Base-by-base conservation (phyloP, 371 early-diverging fungal genomes). In the Blyttiomyces sp. region DNA sequence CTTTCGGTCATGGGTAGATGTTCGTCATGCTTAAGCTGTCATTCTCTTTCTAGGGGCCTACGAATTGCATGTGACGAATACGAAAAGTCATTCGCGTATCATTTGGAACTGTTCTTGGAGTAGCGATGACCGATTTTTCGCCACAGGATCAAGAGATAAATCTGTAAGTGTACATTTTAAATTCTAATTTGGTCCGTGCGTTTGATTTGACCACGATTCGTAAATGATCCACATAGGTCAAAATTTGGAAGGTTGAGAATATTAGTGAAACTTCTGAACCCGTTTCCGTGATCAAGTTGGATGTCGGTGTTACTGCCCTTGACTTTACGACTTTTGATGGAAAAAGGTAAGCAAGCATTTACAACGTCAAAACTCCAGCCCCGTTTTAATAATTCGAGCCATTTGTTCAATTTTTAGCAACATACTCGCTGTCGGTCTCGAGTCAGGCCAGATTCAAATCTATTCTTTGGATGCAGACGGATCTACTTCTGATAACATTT, bases 71-170 rank as follows among this genome's bases (percentile, higher is more conserved):
- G 71, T 72, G 30, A 79, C 71, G 49, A 81, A 84, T 44, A 32
- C 57, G 31, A 91, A 90, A 69, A 90, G 95, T 1, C 96, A 98
- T 68, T 82, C 93, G 0, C 86, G 98, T 61, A 95, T 98, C 54
- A 86, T 98, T 27, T 98, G 98, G 98, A 89, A 88, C 66, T 86
- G 83, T 46, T 74, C 84, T 1, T 96, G 94, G 93, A 76, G 84
- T 36, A 82, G 78, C 21, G 93, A 93, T 66, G 90, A 84, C 34
- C 48, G 48, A 2, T 73, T 86, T 43, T 95, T 98, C 79, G 93
- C 83, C 11, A 96, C 98, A 0, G 95, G 82, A 13, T 93, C 93
- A 11, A 83, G 98, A 49, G 98, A 98, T 69, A 94, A 93, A 68
- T 85, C 89, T 3, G 84, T 85, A 34, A 50, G 33, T 5, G 9